Conservation (phyloP, 192 early-diverging fungal genomes). For the Mortierella hygrophila region DNA sequence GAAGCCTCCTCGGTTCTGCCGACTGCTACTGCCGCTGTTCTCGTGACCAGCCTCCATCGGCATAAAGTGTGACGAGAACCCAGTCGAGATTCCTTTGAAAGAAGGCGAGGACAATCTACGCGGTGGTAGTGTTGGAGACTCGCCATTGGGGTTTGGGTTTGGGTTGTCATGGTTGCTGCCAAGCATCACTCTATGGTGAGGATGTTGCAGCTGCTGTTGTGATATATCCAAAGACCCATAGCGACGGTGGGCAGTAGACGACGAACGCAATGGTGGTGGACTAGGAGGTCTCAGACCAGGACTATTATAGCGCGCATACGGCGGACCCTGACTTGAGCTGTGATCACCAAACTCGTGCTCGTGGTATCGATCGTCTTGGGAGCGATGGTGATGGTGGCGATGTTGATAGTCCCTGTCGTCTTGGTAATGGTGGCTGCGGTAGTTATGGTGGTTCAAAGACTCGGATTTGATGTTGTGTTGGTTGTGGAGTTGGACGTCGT, state of each 20-base stretch:
- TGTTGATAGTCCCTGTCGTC: background rate
- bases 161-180: constrained; percentile 23
- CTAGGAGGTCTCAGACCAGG: background rate
- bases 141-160: constrained; percentile 46
- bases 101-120: background rate
- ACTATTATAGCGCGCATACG: background rate
- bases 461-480: constrained; percentile 28
- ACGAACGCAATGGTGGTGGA: background rate
- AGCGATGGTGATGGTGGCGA: background rate
- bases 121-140: constrained; percentile 35
- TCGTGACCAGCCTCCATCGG: background rate
- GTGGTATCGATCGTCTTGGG: background rate
- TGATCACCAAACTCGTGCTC: background rate
- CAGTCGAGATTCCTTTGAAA: background rate
- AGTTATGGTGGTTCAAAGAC: background rate
- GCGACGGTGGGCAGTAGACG: background rate
- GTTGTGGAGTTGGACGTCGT: constrained; percentile 34
- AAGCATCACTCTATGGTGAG: background rate
- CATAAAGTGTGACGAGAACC: constrained; percentile 20
- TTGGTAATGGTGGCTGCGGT: background rate
- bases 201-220: background rate
- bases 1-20: background rate
- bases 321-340: background rate
- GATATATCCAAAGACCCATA: background rate
- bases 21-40: background rate